Percentiles rank a stretch among this genome's conserved stretches.
Evolutionary conservation across 164 flowering plant genomes (phyloP).

Genomic region (Annona cherimola): DNA sequence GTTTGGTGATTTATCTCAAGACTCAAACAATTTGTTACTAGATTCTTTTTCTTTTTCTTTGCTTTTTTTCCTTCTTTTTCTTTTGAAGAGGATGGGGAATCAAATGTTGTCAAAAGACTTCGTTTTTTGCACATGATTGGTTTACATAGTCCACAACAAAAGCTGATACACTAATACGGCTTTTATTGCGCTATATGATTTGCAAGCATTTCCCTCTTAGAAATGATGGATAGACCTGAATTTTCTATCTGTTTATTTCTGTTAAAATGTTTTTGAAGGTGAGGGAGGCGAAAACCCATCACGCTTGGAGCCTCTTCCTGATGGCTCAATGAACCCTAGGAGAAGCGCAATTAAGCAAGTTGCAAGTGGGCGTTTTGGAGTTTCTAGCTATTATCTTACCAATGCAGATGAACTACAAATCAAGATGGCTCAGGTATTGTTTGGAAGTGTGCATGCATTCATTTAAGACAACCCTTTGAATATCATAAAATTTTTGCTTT

Average conservation of each 20-base stretch:
- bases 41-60: too few species aligned
- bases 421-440: constrained; percentile 97
- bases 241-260: constrained; percentile 1
- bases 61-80: too few species aligned
- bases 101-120: too few species aligned
- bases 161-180: too few species aligned
- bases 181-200: not conserved
- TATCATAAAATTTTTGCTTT: not conserved
- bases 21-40: too few species aligned
- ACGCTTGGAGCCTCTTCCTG: constrained; percentile 87
- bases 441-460: not conserved
- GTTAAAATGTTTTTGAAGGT: constrained; percentile 37
- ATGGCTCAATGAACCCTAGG: constrained; percentile 94
- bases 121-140: too few species aligned
- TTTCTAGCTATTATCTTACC: constrained; percentile 90
- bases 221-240: too few species aligned
- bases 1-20: too few species aligned
- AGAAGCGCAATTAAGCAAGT: constrained; percentile 98
- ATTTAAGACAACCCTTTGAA: not conserved
- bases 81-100: too few species aligned
- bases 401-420: constrained; percentile 97
- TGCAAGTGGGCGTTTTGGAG: constrained; percentile 99
- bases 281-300: constrained; percentile 99
- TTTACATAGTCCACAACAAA: too few species aligned
- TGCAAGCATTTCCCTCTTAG: not conserved